phyloP scores from a whole-genome alignment of 371 early-diverging fungal genomes.

The Parasitella parasitica region DNA sequence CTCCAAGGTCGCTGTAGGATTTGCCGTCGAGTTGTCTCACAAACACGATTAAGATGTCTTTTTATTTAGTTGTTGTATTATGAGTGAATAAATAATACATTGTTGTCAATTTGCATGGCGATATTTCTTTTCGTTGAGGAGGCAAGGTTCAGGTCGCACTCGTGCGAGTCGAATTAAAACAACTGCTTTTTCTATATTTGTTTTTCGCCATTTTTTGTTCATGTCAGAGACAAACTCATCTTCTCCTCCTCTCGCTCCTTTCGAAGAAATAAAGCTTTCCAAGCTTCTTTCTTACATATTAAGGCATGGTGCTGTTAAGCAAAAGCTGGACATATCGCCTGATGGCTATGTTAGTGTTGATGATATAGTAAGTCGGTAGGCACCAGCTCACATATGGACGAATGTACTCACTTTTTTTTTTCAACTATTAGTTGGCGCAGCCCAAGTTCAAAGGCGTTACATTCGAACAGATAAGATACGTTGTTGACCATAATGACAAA shows the following conservation, averaged over 20 bases:
- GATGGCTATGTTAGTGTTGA: slow-evolving; percentile 74
- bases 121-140: too few species aligned
- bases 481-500: slow-evolving; percentile 78
- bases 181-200: not conserved
- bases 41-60: slow-evolving; percentile 19
- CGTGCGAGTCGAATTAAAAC: too few species aligned
- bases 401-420: too few species aligned
- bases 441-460: slow-evolving; percentile 57
- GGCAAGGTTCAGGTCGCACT: too few species aligned
- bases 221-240: not conserved
- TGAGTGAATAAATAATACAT: not conserved
- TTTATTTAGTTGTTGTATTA: not conserved
- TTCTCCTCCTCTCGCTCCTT: not conserved
- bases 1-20: slow-evolving; percentile 78
- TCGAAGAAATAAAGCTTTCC: slow-evolving; percentile 52
- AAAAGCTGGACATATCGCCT: slow-evolving; percentile 66
- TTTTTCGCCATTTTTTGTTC: not conserved
- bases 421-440: slow-evolving; percentile 49
- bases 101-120: too few species aligned
- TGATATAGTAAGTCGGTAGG: slow-evolving; percentile 59
- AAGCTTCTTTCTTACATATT: slow-evolving; percentile 78
- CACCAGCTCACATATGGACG: not conserved
- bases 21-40: slow-evolving; percentile 79
- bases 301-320: slow-evolving; percentile 82
- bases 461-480: slow-evolving; percentile 51